A percentile compares a stretch with the other conserved stretches of the same genome.
These are phyloP conservation scores for Penicillium sp. DNA, from an alignment of 2,329 filamentous ascomycete species.

Conservation along the genomic window DNA sequence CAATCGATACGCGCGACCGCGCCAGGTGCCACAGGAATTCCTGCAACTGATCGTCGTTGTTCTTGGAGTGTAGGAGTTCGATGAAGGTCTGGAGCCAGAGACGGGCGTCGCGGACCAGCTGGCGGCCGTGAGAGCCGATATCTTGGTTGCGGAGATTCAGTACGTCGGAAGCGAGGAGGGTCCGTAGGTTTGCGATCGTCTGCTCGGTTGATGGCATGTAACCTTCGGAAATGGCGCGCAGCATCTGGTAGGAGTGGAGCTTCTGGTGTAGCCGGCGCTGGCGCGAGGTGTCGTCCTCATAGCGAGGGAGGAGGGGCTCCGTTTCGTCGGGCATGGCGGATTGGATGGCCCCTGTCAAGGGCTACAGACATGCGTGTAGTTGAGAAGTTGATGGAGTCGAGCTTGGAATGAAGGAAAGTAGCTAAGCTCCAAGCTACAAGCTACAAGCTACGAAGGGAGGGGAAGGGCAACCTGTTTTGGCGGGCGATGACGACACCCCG, in stretches of 20 bases:
- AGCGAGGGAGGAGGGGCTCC: constrained; percentile 77
- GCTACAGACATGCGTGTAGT: not conserved
- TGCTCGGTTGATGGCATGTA: constrained; percentile 94
- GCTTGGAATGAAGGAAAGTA: not conserved
- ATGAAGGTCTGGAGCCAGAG: constrained; percentile 77
- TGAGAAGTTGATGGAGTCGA: not conserved
- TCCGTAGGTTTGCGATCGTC: constrained; percentile 72
- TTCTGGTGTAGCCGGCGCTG: constrained; percentile 81
- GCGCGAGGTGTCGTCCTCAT: constrained; percentile 69
- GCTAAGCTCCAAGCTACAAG: not conserved
- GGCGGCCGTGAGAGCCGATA: constrained; percentile 73
- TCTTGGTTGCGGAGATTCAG: constrained; percentile 73
- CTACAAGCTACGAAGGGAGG: not conserved
- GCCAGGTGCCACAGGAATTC: constrained; percentile 85
- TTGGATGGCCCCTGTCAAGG: not conserved
- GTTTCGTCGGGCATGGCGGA: constrained; percentile 56
- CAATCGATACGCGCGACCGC: constrained; percentile 68
- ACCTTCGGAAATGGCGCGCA: constrained; percentile 74
- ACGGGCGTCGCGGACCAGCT: constrained; percentile 68
- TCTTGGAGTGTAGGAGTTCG: constrained; percentile 78
- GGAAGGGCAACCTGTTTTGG: constrained; percentile 14
- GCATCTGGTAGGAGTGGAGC: constrained; percentile 90
- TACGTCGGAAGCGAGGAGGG: constrained; percentile 72
- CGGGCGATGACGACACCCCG: constrained; percentile 14
- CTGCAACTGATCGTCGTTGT: constrained; percentile 79